Percentiles rank a stretch among this genome's conserved stretches.
Evolutionary conservation across 176 grass and related monocot genomes (phyloP).

Genomic region (Elymus sibiricus): DNA sequence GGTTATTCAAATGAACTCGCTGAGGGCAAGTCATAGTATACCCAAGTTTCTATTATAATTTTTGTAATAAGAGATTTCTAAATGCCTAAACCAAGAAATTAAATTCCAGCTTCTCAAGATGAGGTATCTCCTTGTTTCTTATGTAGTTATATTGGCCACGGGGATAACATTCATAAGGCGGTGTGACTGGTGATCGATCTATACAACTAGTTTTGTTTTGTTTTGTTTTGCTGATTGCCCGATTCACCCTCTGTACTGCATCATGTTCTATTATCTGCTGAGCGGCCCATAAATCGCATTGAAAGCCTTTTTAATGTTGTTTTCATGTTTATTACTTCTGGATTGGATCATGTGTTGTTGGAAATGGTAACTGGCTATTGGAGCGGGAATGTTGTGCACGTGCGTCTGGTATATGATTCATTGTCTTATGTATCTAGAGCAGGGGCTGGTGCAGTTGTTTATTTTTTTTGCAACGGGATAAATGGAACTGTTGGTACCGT

Average conservation of each 20-base stretch:
- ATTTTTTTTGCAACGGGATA: background rate
- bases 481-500: background rate
- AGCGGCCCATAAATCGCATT: too few species aligned
- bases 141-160: too few species aligned
- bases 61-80: constrained; percentile 5
- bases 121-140: too few species aligned
- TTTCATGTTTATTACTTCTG: background rate
- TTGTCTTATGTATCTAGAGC: too few species aligned
- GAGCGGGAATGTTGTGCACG: too few species aligned
- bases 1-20: background rate
- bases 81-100: background rate
- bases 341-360: background rate
- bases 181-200: background rate
- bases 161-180: background rate
- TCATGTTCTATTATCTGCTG: background rate
- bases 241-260: background rate
- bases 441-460: background rate
- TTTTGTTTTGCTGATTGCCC: background rate
- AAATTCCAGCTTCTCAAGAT: background rate
- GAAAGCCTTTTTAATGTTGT: background rate
- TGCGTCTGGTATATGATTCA: background rate
- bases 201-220: background rate
- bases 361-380: background rate
- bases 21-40: background rate
- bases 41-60: background rate